Base-by-base conservation (phyloP, 2,329 filamentous ascomycete species). In the Nigrospora sphaerica region DNA sequence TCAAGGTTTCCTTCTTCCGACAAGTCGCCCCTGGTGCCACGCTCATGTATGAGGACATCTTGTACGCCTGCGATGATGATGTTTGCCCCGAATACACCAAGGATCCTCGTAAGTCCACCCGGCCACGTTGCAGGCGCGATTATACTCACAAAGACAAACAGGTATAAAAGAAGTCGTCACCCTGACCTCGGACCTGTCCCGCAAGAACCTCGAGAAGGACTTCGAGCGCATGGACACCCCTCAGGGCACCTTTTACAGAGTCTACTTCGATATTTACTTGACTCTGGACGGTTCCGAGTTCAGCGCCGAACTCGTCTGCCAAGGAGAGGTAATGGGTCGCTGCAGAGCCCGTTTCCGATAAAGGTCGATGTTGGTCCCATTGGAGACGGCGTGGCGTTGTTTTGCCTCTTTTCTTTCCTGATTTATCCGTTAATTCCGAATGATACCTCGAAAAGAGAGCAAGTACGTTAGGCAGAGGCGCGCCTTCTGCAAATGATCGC, bases 211-310 rank as follows among this genome's bases (percentile, higher is more conserved):
- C 12, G 93, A 98, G 68, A 97, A 96, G 71, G 93, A 98, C 67
- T 98, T 98, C 61, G 93, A 98, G 71, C 84, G 93, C 63, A 97
- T 97, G 93, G 93, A 97, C 65, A 97, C 93, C 1, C 91, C 93
- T 6, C 92, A 98, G 67, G 93, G 93, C 52, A 95, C 88, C 4
- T 95, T 95, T 68, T 95, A 95, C 74, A 84, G 89, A 53, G 82
- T 86, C 51, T 86, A 85, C 67, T 85, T 85, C 56, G 82, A 85
- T 57, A 85, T 86, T 55, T 95, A 95, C 68, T 81, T 98, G 54
- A 97, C 93, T 0, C 83, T 98, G 14, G 93, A 98, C 61, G 93
- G 93, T 18, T 95, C 88, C 44, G 93, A 98, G 66, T 97, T 98
- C 74, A 97, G 93, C 58, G 93, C 93, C 45, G 93, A 97, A 72